phyloP scores from a whole-genome alignment of 805 yeast species.

The Lipomyces mesembrius region DNA sequence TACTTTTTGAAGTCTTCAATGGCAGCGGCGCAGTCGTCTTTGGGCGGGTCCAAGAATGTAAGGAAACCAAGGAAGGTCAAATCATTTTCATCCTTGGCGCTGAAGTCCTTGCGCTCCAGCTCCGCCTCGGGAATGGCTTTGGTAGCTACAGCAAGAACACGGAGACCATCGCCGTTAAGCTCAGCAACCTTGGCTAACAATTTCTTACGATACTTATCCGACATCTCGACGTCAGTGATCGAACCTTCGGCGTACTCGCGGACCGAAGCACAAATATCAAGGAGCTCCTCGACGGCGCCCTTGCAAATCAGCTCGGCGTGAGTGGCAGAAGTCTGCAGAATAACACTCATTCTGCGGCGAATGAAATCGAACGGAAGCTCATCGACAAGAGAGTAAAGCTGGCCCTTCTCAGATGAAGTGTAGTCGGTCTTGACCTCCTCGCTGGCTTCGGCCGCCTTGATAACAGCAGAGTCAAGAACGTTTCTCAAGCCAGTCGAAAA shows the following conservation, averaged over 20 bases:
- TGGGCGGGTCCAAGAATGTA: slow-evolving; percentile 37
- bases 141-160: slow-evolving; percentile 34
- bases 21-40: slow-evolving; percentile 37
- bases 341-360: slow-evolving; percentile 36
- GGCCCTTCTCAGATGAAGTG: slow-evolving; percentile 24
- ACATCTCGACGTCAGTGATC: slow-evolving; percentile 15
- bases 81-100: slow-evolving; percentile 32
- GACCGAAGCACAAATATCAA: slow-evolving; percentile 29
- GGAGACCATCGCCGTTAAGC: slow-evolving; percentile 34
- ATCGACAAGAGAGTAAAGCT: slow-evolving; percentile 24
- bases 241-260: slow-evolving; percentile 24
- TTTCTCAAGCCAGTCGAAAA: slow-evolving; percentile 35
- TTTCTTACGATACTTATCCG: slow-evolving; percentile 6
- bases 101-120: slow-evolving; percentile 29
- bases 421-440: slow-evolving; percentile 18
- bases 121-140: slow-evolving; percentile 27
- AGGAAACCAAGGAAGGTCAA: slow-evolving; percentile 35
- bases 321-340: slow-evolving; percentile 22
- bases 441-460: slow-evolving; percentile 27
- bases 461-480: slow-evolving; percentile 33
- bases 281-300: slow-evolving; percentile 37
- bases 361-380: slow-evolving; percentile 37
- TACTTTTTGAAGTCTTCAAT: slow-evolving; percentile 36
- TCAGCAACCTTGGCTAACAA: slow-evolving; percentile 27
- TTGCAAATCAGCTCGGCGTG: slow-evolving; percentile 33